Conservation (phyloP, 2,329 filamentous ascomycete genomes). For the Apiospora koreana region DNA sequence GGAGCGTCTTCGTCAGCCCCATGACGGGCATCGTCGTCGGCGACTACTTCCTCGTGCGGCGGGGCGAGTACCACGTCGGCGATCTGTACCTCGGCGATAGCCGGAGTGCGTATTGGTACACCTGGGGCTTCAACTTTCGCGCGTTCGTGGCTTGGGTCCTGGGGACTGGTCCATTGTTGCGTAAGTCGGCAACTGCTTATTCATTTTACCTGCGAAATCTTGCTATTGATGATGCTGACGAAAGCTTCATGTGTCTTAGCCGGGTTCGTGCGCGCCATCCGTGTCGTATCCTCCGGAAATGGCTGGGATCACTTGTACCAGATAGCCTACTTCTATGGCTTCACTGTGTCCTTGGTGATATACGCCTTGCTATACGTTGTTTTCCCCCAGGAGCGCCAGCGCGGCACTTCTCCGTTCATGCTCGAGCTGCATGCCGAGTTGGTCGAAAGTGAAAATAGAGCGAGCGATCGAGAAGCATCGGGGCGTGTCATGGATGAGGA, state of each 20-base stretch:
- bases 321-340: conserved; percentile 32
- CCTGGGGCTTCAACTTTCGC: conserved; percentile 45
- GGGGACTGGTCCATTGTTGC: conserved; percentile 35
- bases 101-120: conserved; percentile 44
- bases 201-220: background rate
- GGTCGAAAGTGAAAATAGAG: background rate
- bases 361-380: conserved; percentile 24
- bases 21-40: conserved; percentile 46
- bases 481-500: background rate
- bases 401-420: conserved; percentile 26
- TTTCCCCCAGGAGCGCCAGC: conserved; percentile 27
- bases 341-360: conserved; percentile 23
- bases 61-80: conserved; percentile 39
- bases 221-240: background rate
- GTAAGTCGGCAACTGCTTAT: conserved; percentile 18
- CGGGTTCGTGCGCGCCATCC: conserved; percentile 28
- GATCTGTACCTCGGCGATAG: conserved; percentile 42
- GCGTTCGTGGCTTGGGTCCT: conserved; percentile 41
- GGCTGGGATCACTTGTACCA: conserved; percentile 35
- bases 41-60: conserved; percentile 46
- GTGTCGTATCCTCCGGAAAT: conserved; percentile 19
- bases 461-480: background rate
- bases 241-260: conserved; percentile 15
- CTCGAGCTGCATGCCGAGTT: conserved; percentile 25
- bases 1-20: conserved; percentile 47